phyloP scores from a whole-genome alignment of 2,329 filamentous ascomycete species.

The Thermothelomyces thermophilus region DNA sequence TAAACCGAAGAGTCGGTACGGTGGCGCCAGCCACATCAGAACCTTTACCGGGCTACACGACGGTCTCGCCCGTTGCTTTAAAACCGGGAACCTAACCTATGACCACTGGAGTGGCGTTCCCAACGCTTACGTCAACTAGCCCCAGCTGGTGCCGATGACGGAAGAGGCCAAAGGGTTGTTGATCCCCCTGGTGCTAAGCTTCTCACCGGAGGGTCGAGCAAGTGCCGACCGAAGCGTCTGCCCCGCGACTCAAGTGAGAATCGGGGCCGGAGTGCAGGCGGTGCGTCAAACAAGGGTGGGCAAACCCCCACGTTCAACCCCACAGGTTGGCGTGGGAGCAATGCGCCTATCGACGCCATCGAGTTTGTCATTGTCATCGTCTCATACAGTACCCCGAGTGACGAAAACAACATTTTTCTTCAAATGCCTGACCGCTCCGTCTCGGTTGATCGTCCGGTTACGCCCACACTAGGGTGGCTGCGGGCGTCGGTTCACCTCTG shows the following conservation, averaged over 20 bases:
- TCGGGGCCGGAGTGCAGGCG: neutral
- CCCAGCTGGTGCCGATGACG: neutral
- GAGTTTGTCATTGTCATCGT: too few species aligned
- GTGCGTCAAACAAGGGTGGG: neutral
- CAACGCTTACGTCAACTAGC: neutral
- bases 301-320: constrained; percentile 13
- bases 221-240: neutral
- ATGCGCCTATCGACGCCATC: constrained; percentile 7
- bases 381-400: too few species aligned
- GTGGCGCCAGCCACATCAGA: constrained; percentile 1
- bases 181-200: neutral
- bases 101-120: neutral
- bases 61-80: neutral
- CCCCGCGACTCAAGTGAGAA: constrained; percentile 14
- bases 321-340: constrained; percentile 4
- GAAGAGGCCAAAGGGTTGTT: neutral
- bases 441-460: neutral
- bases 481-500: too few species aligned
- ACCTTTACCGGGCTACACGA: neutral
- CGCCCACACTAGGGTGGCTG: neutral
- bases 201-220: neutral
- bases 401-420: too few species aligned
- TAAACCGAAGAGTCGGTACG: neutral
- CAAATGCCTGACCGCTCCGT: too few species aligned
- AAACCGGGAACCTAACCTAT: neutral